Base-by-base conservation (phyloP, 306 rosid genomes). In the Medicago ruthenica region DNA sequence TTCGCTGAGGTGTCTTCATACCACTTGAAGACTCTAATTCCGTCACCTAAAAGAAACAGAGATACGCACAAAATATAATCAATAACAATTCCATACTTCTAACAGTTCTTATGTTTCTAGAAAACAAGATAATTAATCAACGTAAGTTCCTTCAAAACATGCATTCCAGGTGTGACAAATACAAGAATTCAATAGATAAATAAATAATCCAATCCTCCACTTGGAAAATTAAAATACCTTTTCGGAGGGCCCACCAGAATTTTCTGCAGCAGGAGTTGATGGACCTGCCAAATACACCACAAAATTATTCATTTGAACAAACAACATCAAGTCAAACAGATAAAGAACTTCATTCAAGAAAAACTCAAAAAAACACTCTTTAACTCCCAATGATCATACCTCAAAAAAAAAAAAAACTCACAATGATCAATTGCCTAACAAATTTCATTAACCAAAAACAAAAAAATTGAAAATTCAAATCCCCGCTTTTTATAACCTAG, bases 231-330 rank as follows among this genome's bases (percentile, higher is more conserved):
- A 74, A 60, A 66, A 74, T 74, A 93, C 98, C 97, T 86, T 83
- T 80, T 79, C 75, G 88, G 88, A 85, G 80, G 92, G 76, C 87
- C 86, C 85, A 76, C 84, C 64, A 18, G 83, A 75, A 78, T 74
- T 79, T 64, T 81, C 80, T 63, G 92, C 75, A 76, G 86, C 83
- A 57, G 88, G 84, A 71, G 71, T 45, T 5, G 85, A 82, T 57
- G 90, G 10, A 62, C 89, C 98, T 94, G 92, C 81, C 54, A 79
- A n/a, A 54, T 45, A 75, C 14, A 80, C 11, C 15, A 77, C 55
- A 76, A 76, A 76, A 42, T 21, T 48, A 58, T 77, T 40, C 54
- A 74, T 39, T 39, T 4, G 39, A 76, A 42, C 62, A 76, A 81
- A 21, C 55, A 77, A 24, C 44, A 7, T 10, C 75, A 14, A 57